phyloP scores from a whole-genome alignment of 192 early-diverging fungal genomes.

The Phlyctochytrium planicorne region DNA sequence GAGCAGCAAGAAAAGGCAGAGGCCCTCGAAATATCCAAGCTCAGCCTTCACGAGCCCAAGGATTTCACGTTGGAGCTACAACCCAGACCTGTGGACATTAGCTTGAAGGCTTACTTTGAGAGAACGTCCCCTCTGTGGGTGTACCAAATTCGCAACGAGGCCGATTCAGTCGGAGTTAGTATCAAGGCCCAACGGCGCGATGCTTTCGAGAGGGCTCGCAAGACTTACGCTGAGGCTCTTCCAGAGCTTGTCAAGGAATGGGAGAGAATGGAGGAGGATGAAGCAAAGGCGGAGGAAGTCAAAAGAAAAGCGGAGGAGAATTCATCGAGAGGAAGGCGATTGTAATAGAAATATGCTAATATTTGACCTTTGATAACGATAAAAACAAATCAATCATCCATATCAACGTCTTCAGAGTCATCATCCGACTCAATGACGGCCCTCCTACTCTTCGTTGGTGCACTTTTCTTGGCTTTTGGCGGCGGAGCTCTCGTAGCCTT shows the following conservation, averaged over 20 bases:
- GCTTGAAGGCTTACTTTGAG: slow-evolving; percentile 24
- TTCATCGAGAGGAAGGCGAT: too few species aligned
- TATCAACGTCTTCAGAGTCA: too few species aligned
- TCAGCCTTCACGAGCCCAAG: slow-evolving; percentile 3
- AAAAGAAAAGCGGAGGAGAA: too few species aligned
- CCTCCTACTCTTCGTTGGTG: too few species aligned
- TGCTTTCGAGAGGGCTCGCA: slow-evolving; percentile 18
- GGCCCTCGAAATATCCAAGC: slow-evolving; percentile 42
- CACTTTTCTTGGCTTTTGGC: too few species aligned
- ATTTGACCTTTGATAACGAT: too few species aligned
- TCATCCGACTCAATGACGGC: too few species aligned
- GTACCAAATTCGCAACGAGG: slow-evolving; percentile 10
- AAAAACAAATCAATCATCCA: too few species aligned
- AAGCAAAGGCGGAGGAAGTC: slow-evolving; percentile 18
- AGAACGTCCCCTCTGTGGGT: slow-evolving; percentile 23
- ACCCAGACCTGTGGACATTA: slow-evolving; percentile 17
- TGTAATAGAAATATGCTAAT: too few species aligned
- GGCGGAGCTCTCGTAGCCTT: too few species aligned
- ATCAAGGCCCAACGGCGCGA: slow-evolving; percentile 15
- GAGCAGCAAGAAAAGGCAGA: slow-evolving; percentile 18
- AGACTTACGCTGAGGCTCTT: slow-evolving; percentile 19
- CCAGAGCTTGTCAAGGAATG: slow-evolving; percentile 12
- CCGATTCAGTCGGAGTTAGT: neutral
- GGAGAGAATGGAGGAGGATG: slow-evolving; percentile 19
- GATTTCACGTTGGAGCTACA: slow-evolving; percentile 12